Evolutionary conservation across 768 basidiomycete genomes (phyloP).

Genomic region (Neoboletus brunneissimus): DNA sequence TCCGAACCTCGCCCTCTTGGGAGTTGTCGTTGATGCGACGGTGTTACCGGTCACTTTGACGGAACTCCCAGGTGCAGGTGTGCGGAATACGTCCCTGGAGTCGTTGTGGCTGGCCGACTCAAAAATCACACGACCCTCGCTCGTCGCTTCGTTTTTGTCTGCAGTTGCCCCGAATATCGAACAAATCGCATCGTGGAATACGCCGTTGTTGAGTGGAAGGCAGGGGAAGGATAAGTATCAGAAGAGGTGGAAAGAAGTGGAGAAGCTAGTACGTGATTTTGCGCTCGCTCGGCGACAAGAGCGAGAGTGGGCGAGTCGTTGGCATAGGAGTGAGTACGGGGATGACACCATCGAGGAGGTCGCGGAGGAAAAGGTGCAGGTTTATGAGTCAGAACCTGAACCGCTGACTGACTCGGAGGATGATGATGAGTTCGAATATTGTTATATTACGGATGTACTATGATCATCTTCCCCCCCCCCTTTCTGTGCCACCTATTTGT

Average conservation of each 20-base stretch:
- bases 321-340: neutral
- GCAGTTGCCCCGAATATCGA: constrained; percentile 30
- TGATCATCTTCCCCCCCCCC: neutral
- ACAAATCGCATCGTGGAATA: constrained; percentile 31
- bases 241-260: constrained; percentile 25
- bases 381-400: constrained; percentile 27
- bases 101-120: constrained; percentile 30
- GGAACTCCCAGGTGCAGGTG: constrained; percentile 17
- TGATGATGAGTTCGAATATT: constrained; percentile 28
- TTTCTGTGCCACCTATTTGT: neutral
- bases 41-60: constrained; percentile 6
- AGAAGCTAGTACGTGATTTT: constrained; percentile 21
- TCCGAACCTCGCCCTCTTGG: constrained; percentile 25
- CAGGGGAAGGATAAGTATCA: constrained; percentile 25
- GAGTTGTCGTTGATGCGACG: constrained; percentile 30
- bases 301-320: constrained; percentile 14
- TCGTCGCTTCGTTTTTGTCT: constrained; percentile 30
- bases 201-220: constrained; percentile 26
- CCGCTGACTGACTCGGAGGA: constrained; percentile 20
- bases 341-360: neutral
- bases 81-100: constrained; percentile 26
- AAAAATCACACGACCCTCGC: constrained; percentile 23
- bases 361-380: constrained; percentile 10
- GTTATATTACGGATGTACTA: constrained; percentile 12
- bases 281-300: constrained; percentile 21